Evolutionary conservation across 2,329 filamentous ascomycete species (phyloP), one percentile per base, ranked within the genome.

Genomic region (Lojkania enalia): DNA sequence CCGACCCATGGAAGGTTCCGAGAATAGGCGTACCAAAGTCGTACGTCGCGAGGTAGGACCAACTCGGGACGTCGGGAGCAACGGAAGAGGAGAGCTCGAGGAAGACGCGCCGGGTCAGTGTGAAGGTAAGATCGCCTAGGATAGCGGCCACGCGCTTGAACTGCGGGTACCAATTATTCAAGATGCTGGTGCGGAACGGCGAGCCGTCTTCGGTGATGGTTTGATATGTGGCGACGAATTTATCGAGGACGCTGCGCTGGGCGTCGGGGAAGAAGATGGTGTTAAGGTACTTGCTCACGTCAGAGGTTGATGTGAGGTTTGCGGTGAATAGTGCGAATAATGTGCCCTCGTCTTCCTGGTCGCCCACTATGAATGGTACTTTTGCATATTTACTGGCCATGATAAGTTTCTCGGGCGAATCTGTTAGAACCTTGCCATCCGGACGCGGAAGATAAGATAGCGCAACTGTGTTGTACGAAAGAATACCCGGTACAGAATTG

Each of bases 261-360:
- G 86, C 80, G 19, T 73, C 64, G 25, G 75, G 67, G 73, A 89
- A 90, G 72, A 81, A 86, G 39, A 81, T 61, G 33, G 79, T 67
- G 1, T 70, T 58, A 16, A 94, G 69, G 59, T 92, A 92, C 14
- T 77, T 70, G 23, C 82, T 75, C 0, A 91, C 55, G 4, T 82
- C 69, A 1, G 70, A 69, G 0, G 77, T 81, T 1, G 77, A 85
- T 7, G 81, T 87, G 39, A 91, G 71, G 63, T 90, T 88, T 21
- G 69, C 62, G 52, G 88, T 85, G 64, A 85, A 84, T 23, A 91
- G 74, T 4, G 83, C 75, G 62, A 91, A 90, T 2, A 91, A 67
- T 0, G 87, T 90, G 14, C 87, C 87, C 67, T 92, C 87, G 60
- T 92, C 88, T 72, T 91, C 87, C 66, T 90, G 86, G 60, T 89